Evolutionary conservation across 345 rosid genomes (phyloP), one percentile per base, ranked within the genome.

Genomic region (Conringia planisiliqua): DNA sequence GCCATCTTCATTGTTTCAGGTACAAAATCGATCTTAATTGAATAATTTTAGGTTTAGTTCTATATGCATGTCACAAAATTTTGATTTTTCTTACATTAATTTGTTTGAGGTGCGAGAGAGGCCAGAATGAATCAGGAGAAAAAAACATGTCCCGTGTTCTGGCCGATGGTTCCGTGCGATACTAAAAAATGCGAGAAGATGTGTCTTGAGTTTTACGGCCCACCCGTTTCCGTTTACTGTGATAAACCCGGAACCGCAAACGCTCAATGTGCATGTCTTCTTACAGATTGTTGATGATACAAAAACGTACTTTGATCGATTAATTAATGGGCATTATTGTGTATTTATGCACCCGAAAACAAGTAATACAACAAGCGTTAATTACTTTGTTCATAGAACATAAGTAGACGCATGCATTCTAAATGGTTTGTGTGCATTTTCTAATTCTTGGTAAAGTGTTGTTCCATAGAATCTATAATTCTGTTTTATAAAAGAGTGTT

Each of bases 101-200:
- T 32, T 40, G 7, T 33, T 10, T 5, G n/a, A 76, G 75, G 65
- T 52, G 79, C 70, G 17, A 76, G 79, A 62, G 79, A 76, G 48
- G 17, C n/a, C 42, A 62, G 65, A 68, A 60, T 68, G 69, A 66
- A 10, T 27, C 18, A 9, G 47, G 43, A 52, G 74, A 1, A 14
- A n/a, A 40, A 54, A 32, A 22, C 13, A 0, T 69, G 50, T 42
- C 70, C 59, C 3, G 2, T 69, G 3, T 62, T 24, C 24, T 76
- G 79, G 79, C 66, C 51, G 6, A 69, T 69, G 70, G 70, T 76
- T 68, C 75, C 66, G 54, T 76, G 80, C 43, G 71, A 76, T 43
- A 11, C 35, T 7, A 35, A 52, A 13, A 70, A 76, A 44, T 70
- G 80, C 16, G 18, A 43, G 2, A 18, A 62, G 10, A 62, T 70